Conservation (phyloP, 345 rosid species). For the Conringia planisiliqua region DNA sequence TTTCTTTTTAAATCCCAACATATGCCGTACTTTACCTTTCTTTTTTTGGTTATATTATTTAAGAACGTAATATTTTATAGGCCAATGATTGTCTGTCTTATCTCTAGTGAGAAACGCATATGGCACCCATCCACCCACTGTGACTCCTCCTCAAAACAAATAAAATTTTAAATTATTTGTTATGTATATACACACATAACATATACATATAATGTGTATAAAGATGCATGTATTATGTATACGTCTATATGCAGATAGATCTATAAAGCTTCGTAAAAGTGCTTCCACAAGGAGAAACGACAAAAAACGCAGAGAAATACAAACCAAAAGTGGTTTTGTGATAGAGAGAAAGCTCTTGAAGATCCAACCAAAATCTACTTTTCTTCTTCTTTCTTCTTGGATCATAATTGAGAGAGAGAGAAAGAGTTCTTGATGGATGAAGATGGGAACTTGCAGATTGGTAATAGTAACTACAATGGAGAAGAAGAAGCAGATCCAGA, state of each 20-base stretch:
- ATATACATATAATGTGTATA: neutral
- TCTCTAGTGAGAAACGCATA: conserved; percentile 22
- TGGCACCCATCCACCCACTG: conserved; percentile 33
- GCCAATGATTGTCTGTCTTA: conserved; percentile 33
- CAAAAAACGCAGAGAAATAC: conserved; percentile 24
- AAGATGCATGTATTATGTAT: conserved; percentile 4
- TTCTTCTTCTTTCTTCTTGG: neutral
- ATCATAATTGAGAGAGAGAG: neutral
- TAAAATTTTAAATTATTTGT: neutral
- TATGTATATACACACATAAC: neutral
- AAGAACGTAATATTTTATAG: conserved; percentile 1
- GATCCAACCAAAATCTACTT: conserved; percentile 19
- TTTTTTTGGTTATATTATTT: neutral
- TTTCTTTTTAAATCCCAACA: neutral
- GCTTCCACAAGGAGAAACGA: conserved; percentile 17
- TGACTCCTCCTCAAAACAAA: neutral
- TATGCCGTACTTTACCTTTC: conserved; percentile 4
- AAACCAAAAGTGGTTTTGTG: conserved; percentile 12
- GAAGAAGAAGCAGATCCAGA: conserved; percentile 35
- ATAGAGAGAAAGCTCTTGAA: conserved; percentile 15
- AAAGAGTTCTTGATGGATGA: conserved; percentile 27
- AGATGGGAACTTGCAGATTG: conserved; percentile 29
- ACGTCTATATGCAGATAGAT: conserved; percentile 1
- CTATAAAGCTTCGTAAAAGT: conserved; percentile 20
- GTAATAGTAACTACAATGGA: conserved; percentile 31